Conservation (phyloP, 1,139 yeast genomes). For the Magnusiomyces suaveolens region DNA sequence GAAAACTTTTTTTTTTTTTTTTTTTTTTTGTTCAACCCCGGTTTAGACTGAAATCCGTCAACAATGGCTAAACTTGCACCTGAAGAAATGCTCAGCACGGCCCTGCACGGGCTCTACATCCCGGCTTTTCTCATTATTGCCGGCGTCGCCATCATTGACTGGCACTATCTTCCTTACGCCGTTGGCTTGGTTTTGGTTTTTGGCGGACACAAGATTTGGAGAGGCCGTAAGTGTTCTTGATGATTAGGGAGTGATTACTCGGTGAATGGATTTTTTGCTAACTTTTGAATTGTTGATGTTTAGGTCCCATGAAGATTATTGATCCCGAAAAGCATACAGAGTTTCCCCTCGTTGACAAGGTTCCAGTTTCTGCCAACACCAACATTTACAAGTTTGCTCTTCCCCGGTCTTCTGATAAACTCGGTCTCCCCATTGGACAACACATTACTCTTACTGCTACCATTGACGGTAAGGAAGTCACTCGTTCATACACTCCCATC, state of each 20-base stretch:
- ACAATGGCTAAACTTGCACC: background rate
- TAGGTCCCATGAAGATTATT: slow-evolving; percentile 38
- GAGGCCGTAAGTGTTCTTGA: slow-evolving; percentile 21
- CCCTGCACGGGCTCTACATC: slow-evolving; percentile 30
- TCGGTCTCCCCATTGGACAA: slow-evolving; percentile 90
- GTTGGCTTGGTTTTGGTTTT: slow-evolving; percentile 21
- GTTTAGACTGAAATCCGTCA: too few species aligned
- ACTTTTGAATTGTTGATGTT: background rate
- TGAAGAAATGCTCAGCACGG: slow-evolving; percentile 20
- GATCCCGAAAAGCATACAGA: slow-evolving; percentile 56
- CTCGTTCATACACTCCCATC: slow-evolving; percentile 86
- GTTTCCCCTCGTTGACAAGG: slow-evolving; percentile 72
- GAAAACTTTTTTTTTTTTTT: too few species aligned
- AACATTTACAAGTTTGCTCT: slow-evolving; percentile 74
- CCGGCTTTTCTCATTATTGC: slow-evolving; percentile 28
- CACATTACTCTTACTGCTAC: slow-evolving; percentile 53
- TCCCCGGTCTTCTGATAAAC: slow-evolving; percentile 57
- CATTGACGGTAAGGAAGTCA: slow-evolving; percentile 66
- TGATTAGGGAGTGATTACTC: background rate
- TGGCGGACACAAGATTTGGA: slow-evolving; percentile 24
- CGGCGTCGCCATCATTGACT: slow-evolving; percentile 26
- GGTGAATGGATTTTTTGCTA: background rate
- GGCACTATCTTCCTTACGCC: slow-evolving; percentile 23
- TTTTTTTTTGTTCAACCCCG: too few species aligned
- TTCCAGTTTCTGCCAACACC: slow-evolving; percentile 65